Conservation (phyloP, 805 yeast species). For the Maudiozyma turicensis region DNA sequence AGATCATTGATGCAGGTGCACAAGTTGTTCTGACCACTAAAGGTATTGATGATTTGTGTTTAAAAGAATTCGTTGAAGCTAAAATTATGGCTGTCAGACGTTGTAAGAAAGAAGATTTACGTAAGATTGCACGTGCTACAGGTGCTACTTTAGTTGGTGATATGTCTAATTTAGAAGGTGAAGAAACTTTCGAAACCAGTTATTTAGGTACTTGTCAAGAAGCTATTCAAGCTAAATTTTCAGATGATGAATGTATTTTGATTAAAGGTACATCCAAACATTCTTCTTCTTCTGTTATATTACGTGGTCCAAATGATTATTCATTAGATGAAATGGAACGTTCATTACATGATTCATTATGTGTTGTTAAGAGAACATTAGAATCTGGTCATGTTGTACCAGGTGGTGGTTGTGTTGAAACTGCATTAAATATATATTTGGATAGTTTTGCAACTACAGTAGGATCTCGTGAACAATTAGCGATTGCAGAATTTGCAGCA, state of each 20-base stretch:
- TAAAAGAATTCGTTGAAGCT: slow-evolving; percentile 84
- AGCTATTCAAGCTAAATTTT: slow-evolving; percentile 80
- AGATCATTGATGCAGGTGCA: slow-evolving; percentile 80
- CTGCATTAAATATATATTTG: slow-evolving; percentile 86
- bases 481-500: slow-evolving; percentile 93
- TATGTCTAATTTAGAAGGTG: slow-evolving; percentile 92
- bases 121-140: slow-evolving; percentile 95
- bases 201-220: slow-evolving; percentile 85
- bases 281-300: slow-evolving; percentile 80
- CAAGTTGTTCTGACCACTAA: slow-evolving; percentile 88
- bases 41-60: slow-evolving; percentile 88
- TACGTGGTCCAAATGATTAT: slow-evolving; percentile 94
- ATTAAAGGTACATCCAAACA: slow-evolving; percentile 85
- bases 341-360: slow-evolving; percentile 86
- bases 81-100: slow-evolving; percentile 94
- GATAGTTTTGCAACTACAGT: slow-evolving; percentile 97
- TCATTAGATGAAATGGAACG: slow-evolving; percentile 98
- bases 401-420: slow-evolving; percentile 99
- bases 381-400: slow-evolving; percentile 94
- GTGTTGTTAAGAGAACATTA: slow-evolving; percentile 90
- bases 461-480: slow-evolving; percentile 94
- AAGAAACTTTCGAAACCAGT: slow-evolving; percentile 78
- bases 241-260: slow-evolving; percentile 94
- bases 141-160: slow-evolving; percentile 87
- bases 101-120: slow-evolving; percentile 90